Evolutionary conservation across 495 filamentous ascomycete genomes (phyloP).

Genomic region (Penicillium angulare): DNA sequence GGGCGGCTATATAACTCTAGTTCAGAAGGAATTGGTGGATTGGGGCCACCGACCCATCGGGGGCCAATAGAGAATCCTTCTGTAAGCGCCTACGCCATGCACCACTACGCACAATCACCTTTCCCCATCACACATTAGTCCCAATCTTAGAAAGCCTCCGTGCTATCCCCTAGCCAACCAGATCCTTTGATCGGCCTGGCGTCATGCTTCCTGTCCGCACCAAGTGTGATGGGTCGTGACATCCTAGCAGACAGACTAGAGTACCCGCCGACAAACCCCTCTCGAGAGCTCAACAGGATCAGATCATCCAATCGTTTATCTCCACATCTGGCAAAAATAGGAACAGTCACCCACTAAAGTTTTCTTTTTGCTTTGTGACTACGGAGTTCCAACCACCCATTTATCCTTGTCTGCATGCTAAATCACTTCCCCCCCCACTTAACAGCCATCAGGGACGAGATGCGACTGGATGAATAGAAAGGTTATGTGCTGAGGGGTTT

Average conservation of each 20-base stretch:
- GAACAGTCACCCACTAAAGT: too few relatives aligned
- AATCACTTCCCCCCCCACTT: too few relatives aligned
- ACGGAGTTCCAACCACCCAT: too few relatives aligned
- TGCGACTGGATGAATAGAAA: too few relatives aligned
- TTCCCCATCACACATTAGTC: constrained; percentile 25
- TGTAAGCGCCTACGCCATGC: constrained; percentile 31
- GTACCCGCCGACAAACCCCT: too few relatives aligned
- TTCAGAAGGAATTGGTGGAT: constrained; percentile 8
- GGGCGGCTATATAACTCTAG: constrained; percentile 41
- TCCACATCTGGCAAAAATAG: too few relatives aligned
- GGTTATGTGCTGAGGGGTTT: too few relatives aligned
- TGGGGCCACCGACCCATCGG: background rate
- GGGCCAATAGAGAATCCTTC: constrained; percentile 15
- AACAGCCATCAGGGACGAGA: too few relatives aligned
- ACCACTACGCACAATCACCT: constrained; percentile 24
- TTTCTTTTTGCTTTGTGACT: too few relatives aligned
- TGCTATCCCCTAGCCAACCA: constrained; percentile 11
- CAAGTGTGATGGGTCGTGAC: constrained; percentile 14
- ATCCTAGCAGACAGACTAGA: background rate
- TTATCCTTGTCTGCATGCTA: too few relatives aligned
- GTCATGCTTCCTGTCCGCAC: background rate
- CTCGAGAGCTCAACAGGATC: too few relatives aligned
- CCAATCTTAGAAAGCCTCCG: constrained; percentile 11
- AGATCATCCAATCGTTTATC: background rate
- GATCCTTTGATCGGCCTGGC: background rate